phyloP scores from a whole-genome alignment of 106 monocot species.

The Triglochin maritima region DNA sequence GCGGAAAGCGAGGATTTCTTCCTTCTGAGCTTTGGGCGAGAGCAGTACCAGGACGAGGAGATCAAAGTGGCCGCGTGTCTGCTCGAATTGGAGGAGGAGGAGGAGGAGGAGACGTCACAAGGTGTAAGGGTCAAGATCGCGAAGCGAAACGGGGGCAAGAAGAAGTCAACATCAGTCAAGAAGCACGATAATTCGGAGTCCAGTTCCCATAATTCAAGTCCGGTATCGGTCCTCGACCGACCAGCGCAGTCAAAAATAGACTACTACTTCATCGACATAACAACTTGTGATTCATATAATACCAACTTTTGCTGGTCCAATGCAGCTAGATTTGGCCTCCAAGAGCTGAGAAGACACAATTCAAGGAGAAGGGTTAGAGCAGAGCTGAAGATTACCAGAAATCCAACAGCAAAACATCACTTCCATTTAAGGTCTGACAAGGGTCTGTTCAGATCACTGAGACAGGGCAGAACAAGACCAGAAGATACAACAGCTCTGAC shows the following conservation, averaged over 20 bases:
- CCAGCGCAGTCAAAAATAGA: not conserved
- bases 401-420: not conserved
- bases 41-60: not conserved
- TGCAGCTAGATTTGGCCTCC: not conserved
- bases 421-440: not conserved
- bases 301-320: not conserved
- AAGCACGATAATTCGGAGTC: constrained; percentile 6
- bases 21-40: constrained; percentile 37
- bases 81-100: not conserved
- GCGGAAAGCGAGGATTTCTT: constrained; percentile 57
- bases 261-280: not conserved
- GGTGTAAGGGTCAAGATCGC: not conserved
- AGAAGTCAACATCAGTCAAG: not conserved
- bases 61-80: not conserved
- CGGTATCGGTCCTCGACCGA: constrained; percentile 36
- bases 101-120: not conserved
- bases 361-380: constrained; percentile 28
- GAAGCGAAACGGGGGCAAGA: not conserved
- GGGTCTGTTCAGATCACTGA: not conserved
- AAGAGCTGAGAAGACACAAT: constrained; percentile 9
- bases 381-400: not conserved
- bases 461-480: not conserved
- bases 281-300: not conserved
- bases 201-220: constrained; percentile 42
- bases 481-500: not conserved